Percentiles rank a stretch among this genome's conserved stretches.
Conservation (phyloP, 495 filamentous ascomycete genomes). For the Daldinia bambusicola region DNA sequence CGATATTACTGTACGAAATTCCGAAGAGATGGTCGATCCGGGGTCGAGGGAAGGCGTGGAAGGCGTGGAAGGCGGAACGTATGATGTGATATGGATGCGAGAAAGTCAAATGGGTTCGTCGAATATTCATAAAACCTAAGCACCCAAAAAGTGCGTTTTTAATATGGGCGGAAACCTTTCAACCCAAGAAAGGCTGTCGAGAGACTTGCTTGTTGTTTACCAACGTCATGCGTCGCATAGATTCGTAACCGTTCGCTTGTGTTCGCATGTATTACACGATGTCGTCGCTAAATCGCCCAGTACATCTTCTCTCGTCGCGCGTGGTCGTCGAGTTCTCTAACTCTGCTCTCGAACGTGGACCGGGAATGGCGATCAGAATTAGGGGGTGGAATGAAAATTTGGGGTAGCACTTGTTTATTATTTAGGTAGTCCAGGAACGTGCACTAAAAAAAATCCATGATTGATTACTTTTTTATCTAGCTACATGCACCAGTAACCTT, state of each 20-base stretch:
- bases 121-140: constrained; percentile 24
- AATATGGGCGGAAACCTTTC: constrained; percentile 15
- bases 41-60: background rate
- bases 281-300: constrained; percentile 17
- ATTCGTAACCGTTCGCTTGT: background rate
- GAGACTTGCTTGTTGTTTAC: constrained; percentile 4
- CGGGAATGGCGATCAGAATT: constrained; percentile 38
- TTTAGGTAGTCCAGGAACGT: constrained; percentile 43
- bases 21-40: background rate
- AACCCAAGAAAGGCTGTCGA: constrained; percentile 28
- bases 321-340: constrained; percentile 25
- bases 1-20: background rate
- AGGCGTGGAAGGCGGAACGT: background rate
- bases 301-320: constrained; percentile 36
- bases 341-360: constrained; percentile 22
- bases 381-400: constrained; percentile 44
- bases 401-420: constrained; percentile 46
- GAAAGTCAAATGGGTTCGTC: constrained; percentile 11
- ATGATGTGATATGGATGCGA: background rate
- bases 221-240: constrained; percentile 36
- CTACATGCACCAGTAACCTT: no score
- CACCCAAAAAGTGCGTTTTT: constrained; percentile 31
- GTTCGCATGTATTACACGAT: constrained; percentile 24
- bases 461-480: constrained; percentile 13
- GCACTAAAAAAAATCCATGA: constrained; percentile 26